phyloP scores from a whole-genome alignment of 2,329 filamentous ascomycete genomes.

The Fusarium xylarioides region DNA sequence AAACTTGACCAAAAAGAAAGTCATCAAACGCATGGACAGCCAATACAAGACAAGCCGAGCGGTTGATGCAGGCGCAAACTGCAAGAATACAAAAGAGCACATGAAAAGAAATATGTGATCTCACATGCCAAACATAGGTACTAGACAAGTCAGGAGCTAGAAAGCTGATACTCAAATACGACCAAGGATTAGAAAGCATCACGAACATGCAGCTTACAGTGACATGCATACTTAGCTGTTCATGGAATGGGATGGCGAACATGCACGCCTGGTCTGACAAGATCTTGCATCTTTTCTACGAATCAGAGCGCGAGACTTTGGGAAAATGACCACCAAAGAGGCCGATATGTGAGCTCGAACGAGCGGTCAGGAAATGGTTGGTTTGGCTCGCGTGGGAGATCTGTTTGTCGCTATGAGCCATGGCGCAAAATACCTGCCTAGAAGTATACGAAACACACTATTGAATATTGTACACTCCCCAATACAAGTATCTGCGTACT shows the following conservation, averaged over 20 bases:
- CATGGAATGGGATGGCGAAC: not conserved
- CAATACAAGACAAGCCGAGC: not conserved
- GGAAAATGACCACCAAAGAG: not conserved
- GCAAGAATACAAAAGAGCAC: not conserved
- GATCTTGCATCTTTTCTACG: not conserved
- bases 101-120: constrained; percentile 24
- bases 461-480: not conserved
- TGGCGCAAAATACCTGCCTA: not conserved
- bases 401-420: constrained; percentile 14
- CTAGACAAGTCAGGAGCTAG: not conserved
- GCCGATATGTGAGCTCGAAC: not conserved
- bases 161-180: not conserved
- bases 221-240: not conserved
- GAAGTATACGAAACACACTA: not conserved
- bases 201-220: not conserved
- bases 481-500: not conserved
- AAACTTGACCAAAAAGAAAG: not conserved
- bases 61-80: not conserved
- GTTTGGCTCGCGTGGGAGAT: not conserved
- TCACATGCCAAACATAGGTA: not conserved
- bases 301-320: not conserved
- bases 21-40: not conserved
- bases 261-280: not conserved
- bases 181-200: not conserved
- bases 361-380: not conserved